Conservation (phyloP, 352 stramenopile genomes). For the Globisporangium okanoganense region DNA sequence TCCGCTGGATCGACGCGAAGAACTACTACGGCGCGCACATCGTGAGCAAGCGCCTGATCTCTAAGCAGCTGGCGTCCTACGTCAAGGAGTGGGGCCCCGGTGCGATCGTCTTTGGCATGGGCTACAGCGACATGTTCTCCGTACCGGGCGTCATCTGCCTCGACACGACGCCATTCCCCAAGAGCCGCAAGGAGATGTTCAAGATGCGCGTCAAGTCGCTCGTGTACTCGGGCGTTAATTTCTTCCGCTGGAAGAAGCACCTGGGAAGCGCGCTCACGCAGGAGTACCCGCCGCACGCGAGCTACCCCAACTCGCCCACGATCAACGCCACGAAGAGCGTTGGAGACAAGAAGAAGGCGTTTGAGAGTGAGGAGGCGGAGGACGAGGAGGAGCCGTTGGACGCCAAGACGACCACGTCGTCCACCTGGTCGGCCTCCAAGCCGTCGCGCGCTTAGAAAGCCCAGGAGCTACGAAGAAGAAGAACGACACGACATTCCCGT, state of each 20-base stretch:
- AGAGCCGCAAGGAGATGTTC: slow-evolving; percentile 54
- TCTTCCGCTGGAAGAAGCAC: slow-evolving; percentile 78
- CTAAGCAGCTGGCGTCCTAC: slow-evolving; percentile 75
- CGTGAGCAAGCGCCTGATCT: slow-evolving; percentile 82
- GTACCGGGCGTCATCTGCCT: slow-evolving; percentile 77
- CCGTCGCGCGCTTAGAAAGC: slow-evolving; percentile 4
- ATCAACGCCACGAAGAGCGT: slow-evolving; percentile 12
- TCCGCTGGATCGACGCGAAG: slow-evolving; percentile 86
- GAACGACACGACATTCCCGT: background rate
- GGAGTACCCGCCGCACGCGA: slow-evolving; percentile 40
- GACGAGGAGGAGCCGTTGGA: background rate
- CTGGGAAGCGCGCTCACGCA: slow-evolving; percentile 73
- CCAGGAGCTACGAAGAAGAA: background rate
- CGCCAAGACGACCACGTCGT: slow-evolving; percentile 9
- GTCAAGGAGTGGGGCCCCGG: slow-evolving; percentile 85
- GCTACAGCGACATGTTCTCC: slow-evolving; percentile 86
- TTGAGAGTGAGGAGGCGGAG: background rate
- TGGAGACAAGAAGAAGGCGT: background rate
- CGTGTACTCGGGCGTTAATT: slow-evolving; percentile 55
- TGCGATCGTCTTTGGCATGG: slow-evolving; percentile 85
- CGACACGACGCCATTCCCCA: slow-evolving; percentile 80
- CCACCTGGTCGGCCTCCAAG: slow-evolving; percentile 12
- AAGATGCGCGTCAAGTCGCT: slow-evolving; percentile 82
- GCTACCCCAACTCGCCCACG: slow-evolving; percentile 16
- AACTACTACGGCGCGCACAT: slow-evolving; percentile 90